Evolutionary conservation across 2,329 filamentous ascomycete species (phyloP).

Genomic region (Periglandula ipomoeae): DNA sequence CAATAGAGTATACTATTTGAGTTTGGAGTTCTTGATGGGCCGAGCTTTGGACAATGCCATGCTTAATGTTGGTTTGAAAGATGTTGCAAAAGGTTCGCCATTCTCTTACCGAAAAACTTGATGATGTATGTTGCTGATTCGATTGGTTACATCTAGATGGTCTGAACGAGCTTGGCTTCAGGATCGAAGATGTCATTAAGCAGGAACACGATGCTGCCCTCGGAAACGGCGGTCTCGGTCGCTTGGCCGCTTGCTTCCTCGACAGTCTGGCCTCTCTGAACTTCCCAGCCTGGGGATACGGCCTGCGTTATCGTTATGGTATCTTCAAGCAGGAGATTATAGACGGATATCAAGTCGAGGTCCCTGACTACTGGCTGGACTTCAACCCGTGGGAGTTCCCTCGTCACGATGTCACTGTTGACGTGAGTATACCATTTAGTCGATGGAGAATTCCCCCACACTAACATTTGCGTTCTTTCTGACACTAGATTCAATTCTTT

Average conservation of each 20-base stretch:
- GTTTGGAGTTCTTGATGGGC: conserved; percentile 96
- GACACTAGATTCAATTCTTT: conserved; percentile 74
- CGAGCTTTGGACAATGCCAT: conserved; percentile 96
- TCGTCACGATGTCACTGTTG: conserved; percentile 86
- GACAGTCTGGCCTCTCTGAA: conserved; percentile 93
- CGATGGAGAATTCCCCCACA: not conserved
- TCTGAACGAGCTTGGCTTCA: conserved; percentile 82
- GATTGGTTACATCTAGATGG: conserved; percentile 53
- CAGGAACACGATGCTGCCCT: conserved; percentile 96
- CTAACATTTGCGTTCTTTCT: not conserved
- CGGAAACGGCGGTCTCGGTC: conserved; percentile 90
- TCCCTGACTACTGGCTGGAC: conserved; percentile 98
- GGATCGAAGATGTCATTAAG: conserved; percentile 87
- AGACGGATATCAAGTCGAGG: conserved; percentile 94
- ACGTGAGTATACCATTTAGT: conserved; percentile 40
- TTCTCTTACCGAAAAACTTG: not conserved
- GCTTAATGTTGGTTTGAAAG: conserved; percentile 87
- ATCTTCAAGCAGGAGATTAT: conserved; percentile 99
- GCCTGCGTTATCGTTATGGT: conserved; percentile 86
- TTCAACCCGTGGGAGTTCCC: conserved; percentile 99
- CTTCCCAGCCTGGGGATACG: conserved; percentile 96
- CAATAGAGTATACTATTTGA: conserved; percentile 96
- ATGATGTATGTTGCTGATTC: not conserved
- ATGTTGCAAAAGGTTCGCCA: conserved; percentile 63
- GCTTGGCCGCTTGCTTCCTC: conserved; percentile 91